Evolutionary conservation across 1,284 basidiomycete genomes (phyloP).

Genomic region (Marasmius tenuissimus): DNA sequence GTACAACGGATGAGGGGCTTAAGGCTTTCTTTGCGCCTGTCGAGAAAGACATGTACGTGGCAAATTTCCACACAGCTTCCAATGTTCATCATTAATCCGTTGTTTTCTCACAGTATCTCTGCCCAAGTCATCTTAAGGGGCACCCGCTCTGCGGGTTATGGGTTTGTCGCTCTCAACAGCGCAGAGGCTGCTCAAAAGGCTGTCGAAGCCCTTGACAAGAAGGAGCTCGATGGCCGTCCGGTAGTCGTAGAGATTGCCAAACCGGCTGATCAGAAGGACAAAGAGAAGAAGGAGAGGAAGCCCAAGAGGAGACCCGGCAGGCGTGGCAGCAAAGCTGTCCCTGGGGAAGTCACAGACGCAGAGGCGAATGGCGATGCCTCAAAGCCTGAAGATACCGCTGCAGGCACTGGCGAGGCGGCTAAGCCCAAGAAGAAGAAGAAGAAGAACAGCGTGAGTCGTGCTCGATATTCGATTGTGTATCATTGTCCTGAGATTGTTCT

Average conservation of each 20-base stretch:
- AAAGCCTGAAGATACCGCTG: conserved; percentile 48
- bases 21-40: conserved; percentile 85
- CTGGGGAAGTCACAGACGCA: conserved; percentile 82
- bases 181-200: conserved; percentile 84
- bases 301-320: conserved; percentile 76
- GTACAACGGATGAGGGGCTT: conserved; percentile 87
- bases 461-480: conserved; percentile 11
- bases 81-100: conserved; percentile 15
- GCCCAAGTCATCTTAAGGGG: conserved; percentile 83
- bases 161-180: conserved; percentile 83
- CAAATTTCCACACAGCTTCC: conserved; percentile 37
- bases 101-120: conserved; percentile 51
- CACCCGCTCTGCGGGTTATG: conserved; percentile 84
- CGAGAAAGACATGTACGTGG: conserved; percentile 76
- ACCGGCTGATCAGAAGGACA: conserved; percentile 83
- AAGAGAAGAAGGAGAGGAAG: conserved; percentile 75
- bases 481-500: conserved; percentile 15
- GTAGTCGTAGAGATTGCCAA: conserved; percentile 90
- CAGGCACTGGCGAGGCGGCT: conserved; percentile 52
- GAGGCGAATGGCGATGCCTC: conserved; percentile 76
- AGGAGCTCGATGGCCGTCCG: conserved; percentile 84
- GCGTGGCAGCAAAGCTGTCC: conserved; percentile 79
- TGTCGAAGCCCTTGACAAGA: conserved; percentile 82
- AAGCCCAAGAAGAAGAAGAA: conserved; percentile 86
- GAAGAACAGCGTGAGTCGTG: conserved; percentile 55